Base-by-base conservation (phyloP, 164 flowering plant genomes). In the Malania oleifera region DNA sequence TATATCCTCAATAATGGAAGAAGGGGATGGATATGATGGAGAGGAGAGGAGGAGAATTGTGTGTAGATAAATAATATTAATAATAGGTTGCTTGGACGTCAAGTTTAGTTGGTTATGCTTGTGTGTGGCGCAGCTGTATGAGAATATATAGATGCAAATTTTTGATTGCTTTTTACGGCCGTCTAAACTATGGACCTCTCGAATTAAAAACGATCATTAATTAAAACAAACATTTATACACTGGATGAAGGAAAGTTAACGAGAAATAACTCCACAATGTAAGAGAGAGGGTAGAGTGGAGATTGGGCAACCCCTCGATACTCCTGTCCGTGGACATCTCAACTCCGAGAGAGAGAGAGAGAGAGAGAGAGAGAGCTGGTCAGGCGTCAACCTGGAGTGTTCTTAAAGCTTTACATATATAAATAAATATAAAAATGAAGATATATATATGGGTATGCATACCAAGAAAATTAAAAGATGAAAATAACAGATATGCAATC, bases 21-120 rank as follows among this genome's bases (percentile, higher is more conserved):
- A 49, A 18, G 17, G 12, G 52, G 6, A 4, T 31, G 35, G 9
- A 31, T 31, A 31, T 31, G 9, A 31, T 27, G 44, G 34, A 5
- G 24, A 20, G 34, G 28, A 50, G 24, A 34, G 34, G 35, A 45
- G 25, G 19, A 12, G 45, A 46, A 34, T n/a, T n/a, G n/a, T n/a
- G n/a, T n/a, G n/a, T n/a, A 25, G 20, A 28, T 53, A 61, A 41
- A 14, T 19, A 54, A 20, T 26, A 58, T 54, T 27, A 46, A 65
- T 24, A 19, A 62, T 24, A 47, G 79, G 73, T 79, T 82, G 75
- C 86, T 82, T 82, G 80, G 71, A 76, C 71, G 78, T 63, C 80
- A 81, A 74, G 86, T 78, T 76, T 60, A 19, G 26, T n/a, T 20
- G 61, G 72, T 24, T 59, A 35, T 66, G 57, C 28, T 68, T 37